These are phyloP conservation scores for Pseudoperonospora humuli DNA, from an alignment of 352 stramenopile species.

Conservation along the genomic window DNA sequence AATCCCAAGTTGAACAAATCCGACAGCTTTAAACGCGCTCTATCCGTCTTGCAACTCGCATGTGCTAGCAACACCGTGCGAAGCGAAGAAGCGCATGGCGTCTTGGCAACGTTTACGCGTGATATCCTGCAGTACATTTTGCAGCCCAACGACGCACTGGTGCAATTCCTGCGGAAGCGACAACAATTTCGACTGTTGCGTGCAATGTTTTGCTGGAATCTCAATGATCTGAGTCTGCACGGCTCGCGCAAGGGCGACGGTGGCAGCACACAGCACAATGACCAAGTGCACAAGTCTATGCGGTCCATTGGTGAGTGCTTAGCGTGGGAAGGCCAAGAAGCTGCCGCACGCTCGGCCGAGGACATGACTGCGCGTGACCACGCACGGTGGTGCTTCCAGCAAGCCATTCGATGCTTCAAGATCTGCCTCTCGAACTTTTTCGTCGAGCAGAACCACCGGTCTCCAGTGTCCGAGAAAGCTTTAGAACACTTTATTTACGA, in stretches of 20 bases:
- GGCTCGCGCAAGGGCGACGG: conserved; percentile 14
- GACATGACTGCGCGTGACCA: conserved; percentile 26
- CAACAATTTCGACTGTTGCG: conserved; percentile 59
- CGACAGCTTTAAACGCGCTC: conserved; percentile 40
- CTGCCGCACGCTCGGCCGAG: conserved; percentile 23
- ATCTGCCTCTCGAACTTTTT: conserved; percentile 61
- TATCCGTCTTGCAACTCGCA: conserved; percentile 33
- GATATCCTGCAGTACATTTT: conserved; percentile 50
- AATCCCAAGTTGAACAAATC: conserved; percentile 47
- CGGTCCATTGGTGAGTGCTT: conserved; percentile 62
- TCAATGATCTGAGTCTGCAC: conserved; percentile 52
- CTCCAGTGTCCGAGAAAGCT: conserved; percentile 13
- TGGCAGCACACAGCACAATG: conserved; percentile 19
- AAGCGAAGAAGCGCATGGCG: conserved; percentile 45
- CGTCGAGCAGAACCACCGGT: conserved; percentile 16
- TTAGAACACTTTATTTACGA: conserved; percentile 62
- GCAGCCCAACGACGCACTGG: conserved; percentile 44
- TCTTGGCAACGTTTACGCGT: conserved; percentile 46
- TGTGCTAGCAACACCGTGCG: conserved; percentile 32
- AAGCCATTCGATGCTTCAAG: conserved; percentile 63
- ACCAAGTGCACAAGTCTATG: conserved; percentile 40
- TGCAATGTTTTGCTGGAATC: conserved; percentile 54
- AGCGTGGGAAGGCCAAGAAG: conserved; percentile 45
- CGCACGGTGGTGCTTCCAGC: conserved; percentile 57
- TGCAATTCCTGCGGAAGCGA: conserved; percentile 56